Evolutionary conservation across 176 grass and related monocot genomes (phyloP).

Genomic region (Carex littledalei): DNA sequence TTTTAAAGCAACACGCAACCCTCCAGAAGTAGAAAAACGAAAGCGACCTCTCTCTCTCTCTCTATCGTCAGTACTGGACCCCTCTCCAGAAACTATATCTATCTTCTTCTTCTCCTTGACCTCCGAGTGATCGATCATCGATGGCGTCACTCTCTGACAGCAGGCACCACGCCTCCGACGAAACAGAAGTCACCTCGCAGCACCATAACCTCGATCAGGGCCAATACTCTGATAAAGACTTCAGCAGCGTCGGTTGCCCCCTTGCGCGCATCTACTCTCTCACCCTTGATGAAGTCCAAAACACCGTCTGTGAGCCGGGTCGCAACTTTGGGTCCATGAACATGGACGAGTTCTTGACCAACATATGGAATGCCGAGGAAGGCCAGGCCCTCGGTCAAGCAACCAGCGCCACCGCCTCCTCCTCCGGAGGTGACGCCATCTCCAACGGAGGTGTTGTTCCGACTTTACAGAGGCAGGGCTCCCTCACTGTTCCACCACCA

Average conservation of each 20-base stretch:
- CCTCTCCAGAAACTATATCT: slow-evolving; percentile 1
- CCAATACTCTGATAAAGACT: neutral
- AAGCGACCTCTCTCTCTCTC: neutral
- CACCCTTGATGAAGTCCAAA: slow-evolving; percentile 80
- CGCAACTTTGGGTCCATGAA: slow-evolving; percentile 93
- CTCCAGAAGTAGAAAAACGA: slow-evolving; percentile 16
- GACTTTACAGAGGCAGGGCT: slow-evolving; percentile 50
- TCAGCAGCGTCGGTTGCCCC: slow-evolving; percentile 22
- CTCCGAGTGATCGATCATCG: neutral
- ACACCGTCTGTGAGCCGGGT: slow-evolving; percentile 62
- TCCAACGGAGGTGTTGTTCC: neutral
- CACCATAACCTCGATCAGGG: neutral
- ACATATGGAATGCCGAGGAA: slow-evolving; percentile 95
- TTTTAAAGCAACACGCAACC: slow-evolving; percentile 23
- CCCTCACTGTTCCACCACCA: slow-evolving; percentile 44
- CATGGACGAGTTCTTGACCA: slow-evolving; percentile 96
- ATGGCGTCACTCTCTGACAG: slow-evolving; percentile 27
- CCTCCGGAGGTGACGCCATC: neutral
- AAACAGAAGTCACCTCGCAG: slow-evolving; percentile 70
- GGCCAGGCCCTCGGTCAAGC: slow-evolving; percentile 34
- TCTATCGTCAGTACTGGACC: neutral
- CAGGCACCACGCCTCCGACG: slow-evolving; percentile 16
- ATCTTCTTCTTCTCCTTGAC: neutral
- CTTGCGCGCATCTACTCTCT: slow-evolving; percentile 50
- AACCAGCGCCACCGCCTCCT: neutral